phyloP scores from a whole-genome alignment of 805 yeast species.

The Candida orba region DNA sequence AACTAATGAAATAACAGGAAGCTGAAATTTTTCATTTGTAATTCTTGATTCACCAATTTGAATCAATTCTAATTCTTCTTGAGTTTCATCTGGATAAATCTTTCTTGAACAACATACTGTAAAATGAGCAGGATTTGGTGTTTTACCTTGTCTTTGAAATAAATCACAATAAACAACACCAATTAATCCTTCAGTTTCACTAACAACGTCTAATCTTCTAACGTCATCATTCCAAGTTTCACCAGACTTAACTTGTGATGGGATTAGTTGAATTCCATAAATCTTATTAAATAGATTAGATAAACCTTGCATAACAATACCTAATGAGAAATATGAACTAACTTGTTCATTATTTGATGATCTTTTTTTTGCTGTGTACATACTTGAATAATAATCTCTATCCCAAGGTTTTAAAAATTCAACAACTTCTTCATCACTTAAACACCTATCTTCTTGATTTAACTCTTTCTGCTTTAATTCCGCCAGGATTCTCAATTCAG shows the following conservation, averaged over 20 bases:
- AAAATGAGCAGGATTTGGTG: conserved; percentile 88
- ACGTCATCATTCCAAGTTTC: conserved; percentile 91
- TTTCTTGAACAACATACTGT: conserved; percentile 92
- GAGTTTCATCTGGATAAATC: conserved; percentile 49
- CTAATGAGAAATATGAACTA: conserved; percentile 73
- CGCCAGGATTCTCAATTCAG: conserved; percentile 49
- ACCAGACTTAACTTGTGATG: conserved; percentile 54
- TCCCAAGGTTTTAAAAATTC: conserved; percentile 80
- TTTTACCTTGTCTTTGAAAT: conserved; percentile 68
- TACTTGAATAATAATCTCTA: conserved; percentile 56
- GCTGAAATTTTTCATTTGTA: conserved; percentile 50
- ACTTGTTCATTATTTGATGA: conserved; percentile 39
- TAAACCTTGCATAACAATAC: conserved; percentile 79
- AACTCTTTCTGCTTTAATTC: conserved; percentile 28
- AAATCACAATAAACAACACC: conserved; percentile 88
- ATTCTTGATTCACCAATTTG: conserved; percentile 28
- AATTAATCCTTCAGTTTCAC: conserved; percentile 52
- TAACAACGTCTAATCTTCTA: conserved; percentile 68
- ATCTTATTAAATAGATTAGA: conserved; percentile 61
- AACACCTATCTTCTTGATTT: conserved; percentile 13
- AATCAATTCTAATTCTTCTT: conserved; percentile 28
- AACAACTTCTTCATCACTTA: conserved; percentile 34
- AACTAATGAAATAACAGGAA: conserved; percentile 84
- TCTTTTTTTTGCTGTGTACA: conserved; percentile 25
- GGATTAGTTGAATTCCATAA: conserved; percentile 72